phyloP scores from a whole-genome alignment of 805 yeast genomes.

The Starmerella vaccinii region DNA sequence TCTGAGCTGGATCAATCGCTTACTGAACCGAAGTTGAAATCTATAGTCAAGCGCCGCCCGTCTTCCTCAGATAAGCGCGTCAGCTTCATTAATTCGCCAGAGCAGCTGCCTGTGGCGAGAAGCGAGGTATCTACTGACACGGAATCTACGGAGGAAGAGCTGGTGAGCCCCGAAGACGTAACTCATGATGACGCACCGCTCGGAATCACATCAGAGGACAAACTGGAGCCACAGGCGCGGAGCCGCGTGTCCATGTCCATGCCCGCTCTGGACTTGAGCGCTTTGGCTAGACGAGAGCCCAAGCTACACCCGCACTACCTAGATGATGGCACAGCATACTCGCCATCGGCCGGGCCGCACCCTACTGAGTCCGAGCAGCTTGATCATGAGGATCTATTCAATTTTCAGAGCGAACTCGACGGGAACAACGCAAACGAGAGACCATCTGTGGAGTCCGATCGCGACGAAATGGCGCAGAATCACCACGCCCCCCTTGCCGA shows the following conservation, averaged over 20 bases:
- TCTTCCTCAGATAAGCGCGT: conserved; percentile 23
- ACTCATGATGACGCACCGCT: neutral
- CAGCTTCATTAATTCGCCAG: conserved; percentile 23
- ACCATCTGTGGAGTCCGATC: neutral
- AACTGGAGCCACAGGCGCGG: neutral
- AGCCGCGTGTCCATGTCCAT: neutral
- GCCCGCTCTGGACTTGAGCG: conserved; percentile 1
- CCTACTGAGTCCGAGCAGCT: neutral
- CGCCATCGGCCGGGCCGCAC: neutral
- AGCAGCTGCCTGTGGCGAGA: conserved; percentile 4
- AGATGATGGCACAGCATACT: neutral
- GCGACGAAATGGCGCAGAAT: neutral
- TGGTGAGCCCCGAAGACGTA: neutral
- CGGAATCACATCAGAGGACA: neutral
- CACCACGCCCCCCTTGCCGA: conserved; percentile 2
- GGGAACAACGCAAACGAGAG: neutral
- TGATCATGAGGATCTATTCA: conserved; percentile 9
- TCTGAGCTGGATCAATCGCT: conserved; percentile 4
- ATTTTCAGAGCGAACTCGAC: conserved; percentile 14
- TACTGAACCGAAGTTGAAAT: conserved; percentile 19
- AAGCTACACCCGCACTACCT: neutral
- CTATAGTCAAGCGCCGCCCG: conserved; percentile 24
- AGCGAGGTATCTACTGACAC: conserved; percentile 3
- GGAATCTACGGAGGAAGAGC: neutral
- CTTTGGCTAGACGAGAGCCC: neutral